Base-by-base conservation (phyloP, 495 filamentous ascomycete genomes). In the Penicillium pancosmium region DNA sequence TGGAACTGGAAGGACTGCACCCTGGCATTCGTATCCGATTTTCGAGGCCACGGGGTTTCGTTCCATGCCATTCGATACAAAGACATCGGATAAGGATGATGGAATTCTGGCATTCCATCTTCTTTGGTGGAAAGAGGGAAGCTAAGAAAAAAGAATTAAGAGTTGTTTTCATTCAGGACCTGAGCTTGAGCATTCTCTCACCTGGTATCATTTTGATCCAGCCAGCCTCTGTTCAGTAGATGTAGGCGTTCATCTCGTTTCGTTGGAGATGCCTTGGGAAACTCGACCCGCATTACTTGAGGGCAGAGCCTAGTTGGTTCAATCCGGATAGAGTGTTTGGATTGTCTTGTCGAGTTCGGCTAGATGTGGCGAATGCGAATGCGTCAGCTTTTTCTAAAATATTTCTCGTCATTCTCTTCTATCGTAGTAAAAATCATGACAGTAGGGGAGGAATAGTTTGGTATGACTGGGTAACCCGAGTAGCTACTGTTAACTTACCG, bases 41-140 rank as follows among this genome's bases (percentile, higher is more conserved):
- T 19, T 43, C 23, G 18, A 4, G 51, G 51, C 35, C 51, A 36
- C 8, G 51, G 43, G 4, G 43, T 54, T 13, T 54, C 51, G 4
- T 54, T 54, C 34, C 34, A 38, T 18, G 51, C 36, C 51, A 36
- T 54, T 10, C 51, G 31, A 23, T 54, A 54, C n/a, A 54, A 21
- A 5, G 52, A 27, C 18, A 44, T 21, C 15, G 52, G 36, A 16
- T 54, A 18, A 23, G 41, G 52, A 16, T 40, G 34, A 41, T 54
- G 35, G 5, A 36, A 21, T 54, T 52, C 31, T 6, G 52, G 52
- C 4, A 34, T 23, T 2, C 27, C n/a, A 40, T 54, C 52, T 21
- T 54, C 52, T 5, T 18, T 36, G 4, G 7, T 40, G 0, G n/a
- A 13, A 38, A 1, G 4, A 12, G 36, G 2, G 4, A 38, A 38